These are phyloP conservation scores for Cyberlindnera saturnus DNA, from an alignment of 805 yeast species.

Conservation along the genomic window DNA sequence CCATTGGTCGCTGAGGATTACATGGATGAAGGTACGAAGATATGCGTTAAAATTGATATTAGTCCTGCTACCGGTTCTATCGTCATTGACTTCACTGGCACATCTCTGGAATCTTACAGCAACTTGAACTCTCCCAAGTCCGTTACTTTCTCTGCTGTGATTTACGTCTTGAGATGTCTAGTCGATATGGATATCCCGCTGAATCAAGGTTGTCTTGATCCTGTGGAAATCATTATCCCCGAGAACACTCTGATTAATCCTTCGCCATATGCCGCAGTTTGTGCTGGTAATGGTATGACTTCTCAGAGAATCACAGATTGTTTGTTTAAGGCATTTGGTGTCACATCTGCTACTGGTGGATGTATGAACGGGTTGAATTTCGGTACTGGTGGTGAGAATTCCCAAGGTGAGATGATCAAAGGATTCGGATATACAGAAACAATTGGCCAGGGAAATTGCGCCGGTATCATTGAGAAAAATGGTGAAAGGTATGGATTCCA, in stretches of 20 bases:
- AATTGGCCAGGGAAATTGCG: constrained; percentile 52
- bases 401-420: constrained; percentile 34
- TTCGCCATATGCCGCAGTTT: constrained; percentile 39
- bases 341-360: constrained; percentile 54
- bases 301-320: constrained; percentile 52
- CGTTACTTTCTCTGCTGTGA: constrained; percentile 46
- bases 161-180: constrained; percentile 46
- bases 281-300: constrained; percentile 49
- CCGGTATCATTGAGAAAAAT: constrained; percentile 45
- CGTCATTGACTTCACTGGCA: constrained; percentile 46
- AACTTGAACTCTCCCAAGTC: constrained; percentile 52
- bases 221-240: constrained; percentile 34
- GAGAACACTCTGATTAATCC: constrained; percentile 31
- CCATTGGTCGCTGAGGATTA: constrained; percentile 40
- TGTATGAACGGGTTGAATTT: constrained; percentile 53
- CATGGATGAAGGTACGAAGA: constrained; percentile 52
- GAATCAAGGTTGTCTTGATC: constrained; percentile 49
- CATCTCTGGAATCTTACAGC: constrained; percentile 46
- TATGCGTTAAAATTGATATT: constrained; percentile 37
- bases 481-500: constrained; percentile 65
- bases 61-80: constrained; percentile 33
- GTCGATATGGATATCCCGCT: constrained; percentile 49
- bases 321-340: constrained; percentile 46
- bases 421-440: constrained; percentile 53
- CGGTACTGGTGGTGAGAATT: constrained; percentile 40